Percentiles rank a stretch among this genome's conserved stretches.
phyloP scores from a whole-genome alignment of 2,329 filamentous ascomycete species.

The Daldinia sp. region DNA sequence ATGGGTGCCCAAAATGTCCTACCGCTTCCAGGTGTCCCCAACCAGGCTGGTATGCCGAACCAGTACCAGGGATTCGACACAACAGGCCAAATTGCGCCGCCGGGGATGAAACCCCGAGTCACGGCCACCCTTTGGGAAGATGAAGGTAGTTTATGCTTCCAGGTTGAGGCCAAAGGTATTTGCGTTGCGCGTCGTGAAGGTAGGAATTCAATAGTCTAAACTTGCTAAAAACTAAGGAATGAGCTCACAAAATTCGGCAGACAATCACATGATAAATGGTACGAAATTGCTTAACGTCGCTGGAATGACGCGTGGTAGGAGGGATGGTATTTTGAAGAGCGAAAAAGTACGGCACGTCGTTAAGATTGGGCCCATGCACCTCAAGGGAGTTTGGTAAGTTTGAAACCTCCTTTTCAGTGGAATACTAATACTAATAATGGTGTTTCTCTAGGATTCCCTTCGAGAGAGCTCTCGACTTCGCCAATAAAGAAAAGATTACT shows the following conservation, averaged over 20 bases:
- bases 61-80: slow-evolving; percentile 75
- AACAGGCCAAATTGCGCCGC: slow-evolving; percentile 90
- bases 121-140: slow-evolving; percentile 98
- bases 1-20: slow-evolving; percentile 74
- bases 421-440: slow-evolving; percentile 20
- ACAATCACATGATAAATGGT: slow-evolving; percentile 98
- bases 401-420: background rate
- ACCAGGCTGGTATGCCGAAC: slow-evolving; percentile 60
- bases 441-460: slow-evolving; percentile 86
- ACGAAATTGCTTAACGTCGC: slow-evolving; percentile 97
- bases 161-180: slow-evolving; percentile 94
- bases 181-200: slow-evolving; percentile 95
- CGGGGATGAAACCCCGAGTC: slow-evolving; percentile 94
- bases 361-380: slow-evolving; percentile 98
- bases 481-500: slow-evolving; percentile 99
- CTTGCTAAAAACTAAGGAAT: slow-evolving; percentile 1
- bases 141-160: slow-evolving; percentile 96
- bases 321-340: slow-evolving; percentile 96
- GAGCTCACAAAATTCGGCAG: slow-evolving; percentile 55
- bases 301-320: slow-evolving; percentile 94
- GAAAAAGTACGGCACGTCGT: slow-evolving; percentile 97
- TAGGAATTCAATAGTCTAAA: slow-evolving; percentile 48
- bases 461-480: slow-evolving; percentile 95
- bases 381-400: slow-evolving; percentile 94
- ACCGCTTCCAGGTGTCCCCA: slow-evolving; percentile 69